A percentile compares a stretch with the other conserved stretches of the same genome.
Evolutionary conservation across 345 rosid genomes (phyloP).

Genomic region (Gossypium bickii): DNA sequence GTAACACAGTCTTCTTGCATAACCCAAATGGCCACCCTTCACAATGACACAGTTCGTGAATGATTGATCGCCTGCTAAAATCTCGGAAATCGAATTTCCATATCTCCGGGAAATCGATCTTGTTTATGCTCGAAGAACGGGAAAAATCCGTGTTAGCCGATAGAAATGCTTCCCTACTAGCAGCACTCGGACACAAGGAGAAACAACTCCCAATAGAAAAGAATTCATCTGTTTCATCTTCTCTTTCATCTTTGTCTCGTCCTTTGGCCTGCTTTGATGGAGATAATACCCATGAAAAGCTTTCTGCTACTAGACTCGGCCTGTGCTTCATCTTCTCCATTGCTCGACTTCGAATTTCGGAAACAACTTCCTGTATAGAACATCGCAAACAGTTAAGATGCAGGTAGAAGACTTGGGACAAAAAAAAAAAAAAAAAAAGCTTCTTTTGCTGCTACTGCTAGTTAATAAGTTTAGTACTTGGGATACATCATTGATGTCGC

Average conservation of each 20-base stretch:
- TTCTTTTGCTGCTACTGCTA: background rate
- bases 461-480: slow-evolving; percentile 31
- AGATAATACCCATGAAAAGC: slow-evolving; percentile 43
- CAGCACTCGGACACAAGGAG: slow-evolving; percentile 51
- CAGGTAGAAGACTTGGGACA: background rate
- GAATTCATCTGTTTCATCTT: slow-evolving; percentile 42
- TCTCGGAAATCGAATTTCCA: slow-evolving; percentile 38
- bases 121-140: slow-evolving; percentile 48
- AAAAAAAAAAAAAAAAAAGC: background rate
- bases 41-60: slow-evolving; percentile 65
- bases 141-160: slow-evolving; percentile 58
- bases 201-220: slow-evolving; percentile 60
- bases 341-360: slow-evolving; percentile 60
- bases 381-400: background rate
- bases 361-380: slow-evolving; percentile 51
- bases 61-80: slow-evolving; percentile 43
- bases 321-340: slow-evolving; percentile 71
- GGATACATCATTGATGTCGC: slow-evolving; percentile 40
- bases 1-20: slow-evolving; percentile 65
- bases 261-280: slow-evolving; percentile 17
- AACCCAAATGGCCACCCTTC: slow-evolving; percentile 95
- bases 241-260: slow-evolving; percentile 20
- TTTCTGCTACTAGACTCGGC: slow-evolving; percentile 35
- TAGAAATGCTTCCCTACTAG: slow-evolving; percentile 49
- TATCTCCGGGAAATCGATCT: slow-evolving; percentile 22